Evolutionary conservation across 1,284 basidiomycete genomes (phyloP).

Genomic region (Cryptococcus deneoformans): DNA sequence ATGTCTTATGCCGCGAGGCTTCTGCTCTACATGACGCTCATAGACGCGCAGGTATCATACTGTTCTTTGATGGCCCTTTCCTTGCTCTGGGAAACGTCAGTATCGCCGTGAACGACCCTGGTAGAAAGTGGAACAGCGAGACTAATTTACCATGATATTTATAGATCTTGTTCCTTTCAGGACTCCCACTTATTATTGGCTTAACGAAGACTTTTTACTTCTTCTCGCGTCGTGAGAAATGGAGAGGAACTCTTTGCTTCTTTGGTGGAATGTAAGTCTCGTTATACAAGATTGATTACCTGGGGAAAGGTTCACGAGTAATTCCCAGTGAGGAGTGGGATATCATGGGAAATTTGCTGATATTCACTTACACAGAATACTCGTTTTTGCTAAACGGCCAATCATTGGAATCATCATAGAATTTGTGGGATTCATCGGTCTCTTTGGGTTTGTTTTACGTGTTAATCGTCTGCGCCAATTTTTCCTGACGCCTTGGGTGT

Average conservation of each 20-base stretch:
- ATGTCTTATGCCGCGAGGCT: constrained; percentile 7
- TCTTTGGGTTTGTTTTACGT: constrained; percentile 79
- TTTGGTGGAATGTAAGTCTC: constrained; percentile 68
- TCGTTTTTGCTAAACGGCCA: constrained; percentile 80
- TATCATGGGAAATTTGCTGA: no score
- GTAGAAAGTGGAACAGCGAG: neutral
- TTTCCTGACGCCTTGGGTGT: neutral
- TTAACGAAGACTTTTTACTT: constrained; percentile 97
- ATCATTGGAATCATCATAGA: constrained; percentile 92
- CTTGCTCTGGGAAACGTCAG: constrained; percentile 92
- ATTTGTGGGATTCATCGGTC: constrained; percentile 92
- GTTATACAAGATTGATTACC: no score
- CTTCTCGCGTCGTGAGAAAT: constrained; percentile 93
- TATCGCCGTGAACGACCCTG: constrained; percentile 5
- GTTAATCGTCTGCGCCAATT: no score
- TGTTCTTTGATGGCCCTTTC: constrained; percentile 97
- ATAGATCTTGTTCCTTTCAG: constrained; percentile 87
- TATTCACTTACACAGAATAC: constrained; percentile 20
- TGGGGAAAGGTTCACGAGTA: no score
- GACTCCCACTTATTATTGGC: constrained; percentile 90
- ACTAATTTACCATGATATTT: neutral
- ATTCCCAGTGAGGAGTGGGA: no score
- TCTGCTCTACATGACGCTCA: neutral
- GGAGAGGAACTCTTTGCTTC: constrained; percentile 91
- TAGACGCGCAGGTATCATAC: constrained; percentile 62